phyloP scores from a whole-genome alignment of 2,329 filamentous ascomycete genomes.

The Magnaporthiopsis rhizophila region DNA sequence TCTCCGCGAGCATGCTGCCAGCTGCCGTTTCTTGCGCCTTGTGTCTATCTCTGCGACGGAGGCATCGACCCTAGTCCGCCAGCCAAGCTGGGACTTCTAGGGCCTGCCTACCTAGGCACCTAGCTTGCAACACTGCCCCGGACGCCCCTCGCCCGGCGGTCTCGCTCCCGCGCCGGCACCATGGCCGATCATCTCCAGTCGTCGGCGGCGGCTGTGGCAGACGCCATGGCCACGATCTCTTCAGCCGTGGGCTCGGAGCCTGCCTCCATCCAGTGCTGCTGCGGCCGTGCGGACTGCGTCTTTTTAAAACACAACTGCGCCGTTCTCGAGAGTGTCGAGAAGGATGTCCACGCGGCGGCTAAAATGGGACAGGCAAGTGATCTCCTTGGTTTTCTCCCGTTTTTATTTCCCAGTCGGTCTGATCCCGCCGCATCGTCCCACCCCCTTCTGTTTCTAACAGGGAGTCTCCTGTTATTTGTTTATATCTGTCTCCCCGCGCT shows the following conservation, averaged over 20 bases:
- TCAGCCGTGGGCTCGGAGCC: constrained; percentile 4
- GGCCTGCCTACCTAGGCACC: too few relatives aligned
- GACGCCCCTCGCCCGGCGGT: too few relatives aligned
- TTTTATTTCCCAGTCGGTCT: background rate
- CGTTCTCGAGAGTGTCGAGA: constrained; percentile 73
- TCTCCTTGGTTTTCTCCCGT: constrained; percentile 4
- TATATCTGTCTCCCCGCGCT: background rate
- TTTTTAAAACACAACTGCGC: constrained; percentile 74
- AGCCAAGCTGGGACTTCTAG: background rate
- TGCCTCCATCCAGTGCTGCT: constrained; percentile 63
- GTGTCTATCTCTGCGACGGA: background rate
- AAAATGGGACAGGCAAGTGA: constrained; percentile 79
- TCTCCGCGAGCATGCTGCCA: constrained; percentile 1
- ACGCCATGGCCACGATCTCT: constrained; percentile 7
- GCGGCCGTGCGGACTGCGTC: constrained; percentile 70
- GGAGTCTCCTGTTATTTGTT: background rate
- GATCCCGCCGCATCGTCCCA: background rate
- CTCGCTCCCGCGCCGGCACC: background rate
- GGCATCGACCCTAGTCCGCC: background rate
- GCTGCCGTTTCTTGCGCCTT: background rate
- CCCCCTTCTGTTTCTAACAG: background rate
- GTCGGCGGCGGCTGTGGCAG: constrained; percentile 1
- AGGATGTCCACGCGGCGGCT: constrained; percentile 79
- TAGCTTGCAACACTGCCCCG: background rate
- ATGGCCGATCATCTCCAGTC: constrained; percentile 2